These are phyloP conservation scores for Ustilago tritici DNA, from an alignment of 1,284 basidiomycete species.

Conservation along the genomic window DNA sequence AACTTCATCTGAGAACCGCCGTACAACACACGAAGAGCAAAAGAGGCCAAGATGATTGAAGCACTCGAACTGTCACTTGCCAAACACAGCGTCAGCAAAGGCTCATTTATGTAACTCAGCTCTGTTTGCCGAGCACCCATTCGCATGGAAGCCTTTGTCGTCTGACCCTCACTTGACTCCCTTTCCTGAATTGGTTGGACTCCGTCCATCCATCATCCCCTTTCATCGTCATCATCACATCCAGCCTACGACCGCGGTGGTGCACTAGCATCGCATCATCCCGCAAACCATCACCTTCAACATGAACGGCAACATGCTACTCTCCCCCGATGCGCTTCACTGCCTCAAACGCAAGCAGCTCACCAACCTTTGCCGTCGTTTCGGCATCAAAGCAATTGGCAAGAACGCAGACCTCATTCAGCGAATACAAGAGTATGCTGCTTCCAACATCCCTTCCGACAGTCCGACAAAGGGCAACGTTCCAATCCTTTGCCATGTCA, in stretches of 20 bases:
- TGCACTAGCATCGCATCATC: constrained; percentile 8
- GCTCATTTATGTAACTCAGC: constrained; percentile 3
- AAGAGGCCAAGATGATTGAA: background rate
- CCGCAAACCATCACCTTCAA: background rate
- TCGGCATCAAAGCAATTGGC: constrained; percentile 55
- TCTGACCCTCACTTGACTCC: background rate
- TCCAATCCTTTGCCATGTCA: constrained; percentile 42
- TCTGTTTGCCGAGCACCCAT: constrained; percentile 13
- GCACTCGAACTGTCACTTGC: constrained; percentile 6
- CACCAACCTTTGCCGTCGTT: constrained; percentile 52
- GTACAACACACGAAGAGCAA: background rate
- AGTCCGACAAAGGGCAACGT: constrained; percentile 52
- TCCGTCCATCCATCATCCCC: constrained; percentile 1
- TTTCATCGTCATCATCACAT: background rate
- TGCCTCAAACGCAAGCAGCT: constrained; percentile 60
- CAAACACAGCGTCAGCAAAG: constrained; percentile 10
- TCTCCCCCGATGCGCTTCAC: constrained; percentile 55
- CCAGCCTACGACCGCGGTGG: constrained; percentile 1
- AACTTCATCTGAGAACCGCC: background rate
- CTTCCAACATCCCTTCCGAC: constrained; percentile 37
- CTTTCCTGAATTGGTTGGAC: constrained; percentile 18
- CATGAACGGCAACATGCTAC: constrained; percentile 44
- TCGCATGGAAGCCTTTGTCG: constrained; percentile 4
- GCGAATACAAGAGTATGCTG: constrained; percentile 46
- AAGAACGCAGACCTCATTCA: constrained; percentile 53